These are phyloP conservation scores for Elaeis guineensis DNA, from an alignment of 176 grass and related monocot species.

Conservation along the genomic window DNA sequence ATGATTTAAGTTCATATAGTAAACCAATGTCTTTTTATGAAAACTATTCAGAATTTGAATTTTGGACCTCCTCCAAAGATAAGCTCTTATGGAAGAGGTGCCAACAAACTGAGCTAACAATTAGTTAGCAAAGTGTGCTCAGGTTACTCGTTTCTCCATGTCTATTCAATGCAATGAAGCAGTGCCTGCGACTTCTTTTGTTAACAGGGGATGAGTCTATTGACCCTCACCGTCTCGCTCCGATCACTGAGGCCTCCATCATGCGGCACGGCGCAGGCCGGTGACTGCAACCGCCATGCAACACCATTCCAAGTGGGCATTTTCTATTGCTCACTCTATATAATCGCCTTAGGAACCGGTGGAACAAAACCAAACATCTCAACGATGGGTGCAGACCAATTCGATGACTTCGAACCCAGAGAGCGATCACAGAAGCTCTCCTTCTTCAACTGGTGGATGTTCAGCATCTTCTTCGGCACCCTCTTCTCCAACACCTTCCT, in stretches of 20 bases:
- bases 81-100: no score
- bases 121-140: no score
- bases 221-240: conserved; percentile 8
- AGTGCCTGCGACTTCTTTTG: not conserved
- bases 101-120: no score
- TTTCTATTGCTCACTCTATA: conserved; percentile 13
- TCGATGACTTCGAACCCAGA: conserved; percentile 12
- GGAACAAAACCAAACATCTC: conserved; percentile 21
- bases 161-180: not conserved
- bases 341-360: conserved; percentile 2
- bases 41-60: no score
- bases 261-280: not conserved
- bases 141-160: no score
- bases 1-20: no score
- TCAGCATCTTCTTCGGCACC: conserved; percentile 18
- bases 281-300: not conserved
- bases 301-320: conserved; percentile 9
- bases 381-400: conserved; percentile 19
- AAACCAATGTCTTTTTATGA: no score
- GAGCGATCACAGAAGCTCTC: conserved; percentile 13
- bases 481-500: conserved; percentile 21
- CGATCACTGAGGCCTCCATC: conserved; percentile 1
- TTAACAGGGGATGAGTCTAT: conserved; percentile 9
- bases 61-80: no score
- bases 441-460: conserved; percentile 31